Base-by-base conservation (phyloP, 371 early-diverging fungal species). In the Zychaea mexicana region DNA sequence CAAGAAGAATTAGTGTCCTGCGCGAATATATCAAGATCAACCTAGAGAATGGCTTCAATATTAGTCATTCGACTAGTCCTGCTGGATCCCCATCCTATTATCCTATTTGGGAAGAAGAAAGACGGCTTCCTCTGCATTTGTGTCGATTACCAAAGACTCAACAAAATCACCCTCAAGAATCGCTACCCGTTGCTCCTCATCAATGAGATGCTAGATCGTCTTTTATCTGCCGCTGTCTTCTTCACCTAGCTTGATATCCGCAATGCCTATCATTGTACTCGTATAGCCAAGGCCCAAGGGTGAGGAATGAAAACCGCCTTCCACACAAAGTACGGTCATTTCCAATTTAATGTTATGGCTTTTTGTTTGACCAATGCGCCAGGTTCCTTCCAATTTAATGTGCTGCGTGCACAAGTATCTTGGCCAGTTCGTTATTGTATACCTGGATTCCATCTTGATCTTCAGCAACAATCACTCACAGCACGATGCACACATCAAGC, bases 381-480 rank as follows among this genome's bases (percentile, higher is more conserved):
- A 0, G 70, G 75, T 0, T 68, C 74, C 0, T 86, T 85, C 55
- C 75, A 82, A 57, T 52, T 64, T 2, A 30, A 78, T 15, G 84
- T 85, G 68, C 0, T 42, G 76, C 1, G 66, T 90, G 0, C 57
- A 65, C 0, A 72, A 73, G 5, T 60, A 68, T 17, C 36, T 81
- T 0, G 82, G 79, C 53, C 57, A 66, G 3, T 80, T 65, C 26
- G 71, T 71, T 1, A 52, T 83, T 0, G 69, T 83, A 0, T 90
- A 83, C 38, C 56, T 89, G 0, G 88, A 91, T 62, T 83, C 88
- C 58, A 85, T 89, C 24, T 33, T 64, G 2, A 82, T 86, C 17
- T 63, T 87, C 0, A n/a, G n/a, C n/a, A n/a, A n/a, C n/a, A n/a
- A n/a, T n/a, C n/a, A n/a, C n/a, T n/a, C n/a, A n/a, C n/a, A n/a